Base-by-base conservation (phyloP, 192 early-diverging fungal species). In the Umbelopsis sp. region DNA sequence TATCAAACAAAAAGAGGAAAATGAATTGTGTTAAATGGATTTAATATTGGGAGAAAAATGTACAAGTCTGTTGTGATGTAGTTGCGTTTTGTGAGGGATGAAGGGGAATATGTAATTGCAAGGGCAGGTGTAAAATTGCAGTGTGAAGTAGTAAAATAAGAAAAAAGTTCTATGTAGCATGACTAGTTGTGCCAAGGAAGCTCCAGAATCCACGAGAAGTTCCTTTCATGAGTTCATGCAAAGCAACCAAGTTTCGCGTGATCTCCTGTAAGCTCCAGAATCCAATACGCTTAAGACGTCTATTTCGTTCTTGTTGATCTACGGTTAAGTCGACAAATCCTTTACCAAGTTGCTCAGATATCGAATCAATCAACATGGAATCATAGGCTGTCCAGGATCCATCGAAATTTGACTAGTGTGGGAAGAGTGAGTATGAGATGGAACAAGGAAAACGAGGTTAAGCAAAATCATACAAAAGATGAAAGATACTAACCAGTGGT, bases 341-440 rank as follows among this genome's bases (percentile, higher is more conserved):
- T 21, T 91, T 87, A 21, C 97, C 96, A 22, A 96, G 80, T 59
- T 94, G 91, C 65, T 94, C 91, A 0, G 90, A 88, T 14, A 96
- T 83, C 16, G 89, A 80, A 26, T 87, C 87, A 45, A 91, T 87
- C 62, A 97, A 71, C 2, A 87, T 89, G 3, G 93, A 93, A 54
- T 94, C 91, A 79, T 92, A 95, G 20, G 94, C 83, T 12, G 91
- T 92, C 97, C 97, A 99, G 0, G 95, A 87, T 24, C 97, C 97
- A 75, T 96, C 91, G 81, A 96, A 97, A 70, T 96, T 92, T 45
- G 84, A 82, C 91, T 90, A 71, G 10, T 7, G 20, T 0, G 17
- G 6, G 14, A 1, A 49, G 65, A 52, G 26, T 7, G 22, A 20
- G 36, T 45, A 14, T 26, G 22, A 2, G 36, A 79, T 9, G 29